Percentiles rank a stretch among this genome's conserved stretches.
phyloP scores from a whole-genome alignment of 352 stramenopile genomes.

The Globisporangium irregulare region DNA sequence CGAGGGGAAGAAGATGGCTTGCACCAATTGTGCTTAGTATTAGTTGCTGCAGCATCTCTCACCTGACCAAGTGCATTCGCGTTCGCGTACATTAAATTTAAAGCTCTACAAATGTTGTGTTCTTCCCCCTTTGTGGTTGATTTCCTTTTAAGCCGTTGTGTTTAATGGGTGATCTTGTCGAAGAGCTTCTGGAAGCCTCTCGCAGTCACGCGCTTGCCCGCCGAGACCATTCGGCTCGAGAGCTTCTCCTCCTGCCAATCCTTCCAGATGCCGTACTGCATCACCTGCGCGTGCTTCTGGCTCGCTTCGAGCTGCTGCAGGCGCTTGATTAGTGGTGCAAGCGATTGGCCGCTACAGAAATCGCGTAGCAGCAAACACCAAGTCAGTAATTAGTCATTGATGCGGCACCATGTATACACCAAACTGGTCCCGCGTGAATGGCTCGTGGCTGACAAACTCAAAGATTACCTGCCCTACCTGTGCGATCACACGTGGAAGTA shows the following conservation, averaged over 20 bases:
- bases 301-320: conserved; percentile 48
- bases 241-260: conserved; percentile 75
- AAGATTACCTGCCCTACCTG: conserved; percentile 63
- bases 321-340: conserved; percentile 33
- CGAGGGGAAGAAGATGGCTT: too few species aligned
- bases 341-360: conserved; percentile 1
- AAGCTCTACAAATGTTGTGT: too few species aligned
- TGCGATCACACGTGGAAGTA: conserved; percentile 52
- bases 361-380: too few species aligned
- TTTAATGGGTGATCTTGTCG: conserved; percentile 30
- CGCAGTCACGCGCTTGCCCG: conserved; percentile 53
- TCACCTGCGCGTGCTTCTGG: conserved; percentile 67
- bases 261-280: conserved; percentile 83
- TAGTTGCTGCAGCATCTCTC: too few species aligned
- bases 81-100: too few species aligned
- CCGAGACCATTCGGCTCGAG: conserved; percentile 53
- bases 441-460: conserved; percentile 48
- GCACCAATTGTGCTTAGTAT: too few species aligned
- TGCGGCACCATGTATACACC: conserved; percentile 34
- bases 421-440: conserved; percentile 45
- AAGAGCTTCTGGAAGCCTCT: conserved; percentile 45
- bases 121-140: not conserved
- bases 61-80: too few species aligned
- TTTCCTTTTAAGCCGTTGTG: not conserved
- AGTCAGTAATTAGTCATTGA: too few species aligned